Base-by-base conservation (phyloP, 805 yeast species). In the Saccharomyces eubayanus region DNA sequence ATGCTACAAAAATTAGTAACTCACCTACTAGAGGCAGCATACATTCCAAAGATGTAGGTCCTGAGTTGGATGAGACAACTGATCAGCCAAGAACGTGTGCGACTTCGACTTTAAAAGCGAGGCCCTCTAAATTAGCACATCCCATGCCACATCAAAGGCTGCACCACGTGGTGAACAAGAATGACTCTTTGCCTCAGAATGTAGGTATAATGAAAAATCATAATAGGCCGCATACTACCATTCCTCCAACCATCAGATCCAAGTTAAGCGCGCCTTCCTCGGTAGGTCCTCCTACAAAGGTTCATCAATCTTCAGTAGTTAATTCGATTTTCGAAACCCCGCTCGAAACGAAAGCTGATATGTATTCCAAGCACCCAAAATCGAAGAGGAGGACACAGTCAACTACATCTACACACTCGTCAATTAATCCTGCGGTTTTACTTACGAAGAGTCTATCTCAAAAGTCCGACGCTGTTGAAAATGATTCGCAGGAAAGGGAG, bases 81-180 rank as follows among this genome's bases (percentile, higher is more conserved):
- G 28, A 14, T 6, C 43, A 36, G 40, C 28, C 28, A 36, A 16
- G 47, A 27, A 36, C 41, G 10, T 20, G 48, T 5, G 28, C 43
- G 29, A 43, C 43, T 47, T 41, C 45, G 47, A 51, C 36, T 28
- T 45, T 57, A 21, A 51, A 51, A 30, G 58, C 60, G 16, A 58
- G 62, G 48, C 64, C 62, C 30, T 58, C 62, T 2, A 55, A 60
- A 30, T 48, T 57, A 14, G 57, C 78, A 0, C 70, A 69, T 24
- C 73, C 79, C 1, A 66, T 77, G 53, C 68, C 77, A 49, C 81
- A 77, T 30, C 79, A 75, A 52, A 68, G 73, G 31, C 73, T 66
- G 60, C 64, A 69, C n/a, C 64, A 70, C 43, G 70, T 71, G 20
- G 11, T 65, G 21, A 50, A 27, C 21, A 36, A 36, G 8, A 16